Base-by-base conservation (phyloP, 495 filamentous ascomycete genomes). In the Penicillium alfredii region DNA sequence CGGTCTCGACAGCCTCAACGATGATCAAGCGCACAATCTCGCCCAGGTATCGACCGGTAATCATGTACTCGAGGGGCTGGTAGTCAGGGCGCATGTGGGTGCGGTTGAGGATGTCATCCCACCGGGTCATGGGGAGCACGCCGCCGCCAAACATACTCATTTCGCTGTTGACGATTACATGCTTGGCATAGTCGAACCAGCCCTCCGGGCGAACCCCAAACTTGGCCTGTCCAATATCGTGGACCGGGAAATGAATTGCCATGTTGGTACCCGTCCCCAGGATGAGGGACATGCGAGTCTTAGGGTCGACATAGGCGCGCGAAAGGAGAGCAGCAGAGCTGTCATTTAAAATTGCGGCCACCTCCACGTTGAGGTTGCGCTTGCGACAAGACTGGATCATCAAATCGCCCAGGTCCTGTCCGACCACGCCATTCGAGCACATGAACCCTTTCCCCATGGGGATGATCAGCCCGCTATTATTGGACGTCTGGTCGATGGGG, bases 41-140 rank as follows among this genome's bases (percentile, higher is more conserved):
- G 21, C 88, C 88, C 1, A 94, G 65, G 45, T 94, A 94, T 4
- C 84, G 74, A 0, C 88, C 88, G 2, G 84, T 77, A 18, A 87
- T 84, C 78, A 94, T 88, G 57, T 93, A 92, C 55, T 94, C 88
- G 40, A 94, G 74, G 0, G 88, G 88, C 56, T 93, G 86, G 48
- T 92, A 94, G 17, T 88, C 84, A 0, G 86, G 86, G 0, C 74
- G 72, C 44, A 87, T 75, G 45, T 83, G 78, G 1, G 74, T 74
- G 10, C 60, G 52, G 51, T 92, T 87, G 12, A 94, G 68, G 25
- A 66, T 45, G 4, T 73, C 63, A 49, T 94, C 88, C 87, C 87
- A 94, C 8, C 70, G 70, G 7, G 78, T 88, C 58, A 80, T 78
- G 5, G 87, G 69, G 9, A 77, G 66, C 8, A 82, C 68, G 14